These are phyloP conservation scores for Amanita brunnescens DNA, from an alignment of 768 basidiomycete genomes.

Conservation along the genomic window DNA sequence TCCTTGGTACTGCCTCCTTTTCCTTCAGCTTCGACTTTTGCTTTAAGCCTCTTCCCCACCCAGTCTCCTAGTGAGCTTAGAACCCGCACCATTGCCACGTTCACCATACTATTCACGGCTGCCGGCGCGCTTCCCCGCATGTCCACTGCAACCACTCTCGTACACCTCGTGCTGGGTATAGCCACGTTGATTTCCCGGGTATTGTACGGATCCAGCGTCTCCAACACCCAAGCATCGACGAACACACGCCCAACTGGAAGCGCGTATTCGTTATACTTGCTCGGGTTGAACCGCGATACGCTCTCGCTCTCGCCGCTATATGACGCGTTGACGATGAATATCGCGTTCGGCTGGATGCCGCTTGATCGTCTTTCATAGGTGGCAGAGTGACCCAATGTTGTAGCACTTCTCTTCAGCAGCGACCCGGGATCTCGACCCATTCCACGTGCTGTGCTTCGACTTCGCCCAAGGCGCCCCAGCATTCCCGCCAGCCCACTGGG, in stretches of 20 bases:
- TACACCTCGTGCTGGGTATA: conserved; percentile 89
- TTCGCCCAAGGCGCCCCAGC: not conserved
- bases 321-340: conserved; percentile 80
- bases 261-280: conserved; percentile 67
- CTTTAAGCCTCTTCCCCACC: conserved; percentile 36
- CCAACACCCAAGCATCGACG: conserved; percentile 91
- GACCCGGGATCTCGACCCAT: conserved; percentile 7
- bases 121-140: conserved; percentile 80
- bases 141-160: conserved; percentile 77
- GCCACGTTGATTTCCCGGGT: conserved; percentile 71
- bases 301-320: conserved; percentile 58
- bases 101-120: conserved; percentile 80
- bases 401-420: conserved; percentile 34
- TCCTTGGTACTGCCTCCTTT: conserved; percentile 29
- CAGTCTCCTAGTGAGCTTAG: conserved; percentile 4
- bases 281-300: conserved; percentile 39
- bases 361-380: conserved; percentile 33
- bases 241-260: conserved; percentile 76
- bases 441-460: not conserved
- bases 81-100: conserved; percentile 57
- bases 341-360: conserved; percentile 27
- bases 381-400: conserved; percentile 28
- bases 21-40: conserved; percentile 31
- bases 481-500: conserved; percentile 21
- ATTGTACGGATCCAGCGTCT: conserved; percentile 93